phyloP scores from a whole-genome alignment of 306 rosid genomes.

The cucumber (Cucumis sativus) region Cucumber_9930_V3 NC_026656.2:13145001-13145500 shows the following conservation, averaged over 20 bases:
- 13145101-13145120: background rate
- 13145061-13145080: no score
- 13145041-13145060: background rate
- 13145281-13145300: slow-evolving; percentile 18
- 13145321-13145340: slow-evolving; percentile 47
- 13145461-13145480: slow-evolving; percentile 73
- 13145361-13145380: slow-evolving; percentile 32
- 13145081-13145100: background rate
- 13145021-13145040: background rate
- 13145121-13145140: background rate
- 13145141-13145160: background rate
- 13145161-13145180: background rate
- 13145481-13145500: slow-evolving; percentile 60
- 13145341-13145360: slow-evolving; percentile 67
- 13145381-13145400: slow-evolving; percentile 51
- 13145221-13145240: slow-evolving; percentile 39
- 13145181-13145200: background rate
- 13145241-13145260: slow-evolving; percentile 37
- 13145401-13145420: slow-evolving; percentile 94
- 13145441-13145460: slow-evolving; percentile 73
- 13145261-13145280: slow-evolving; percentile 35
- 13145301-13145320: slow-evolving; percentile 48
- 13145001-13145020: background rate
- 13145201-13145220: slow-evolving; percentile 33
- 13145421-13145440: slow-evolving; percentile 65